Evolutionary conservation across 1,284 basidiomycete genomes (phyloP).

Genomic region (Kalmanozyma brasiliensis): DNA sequence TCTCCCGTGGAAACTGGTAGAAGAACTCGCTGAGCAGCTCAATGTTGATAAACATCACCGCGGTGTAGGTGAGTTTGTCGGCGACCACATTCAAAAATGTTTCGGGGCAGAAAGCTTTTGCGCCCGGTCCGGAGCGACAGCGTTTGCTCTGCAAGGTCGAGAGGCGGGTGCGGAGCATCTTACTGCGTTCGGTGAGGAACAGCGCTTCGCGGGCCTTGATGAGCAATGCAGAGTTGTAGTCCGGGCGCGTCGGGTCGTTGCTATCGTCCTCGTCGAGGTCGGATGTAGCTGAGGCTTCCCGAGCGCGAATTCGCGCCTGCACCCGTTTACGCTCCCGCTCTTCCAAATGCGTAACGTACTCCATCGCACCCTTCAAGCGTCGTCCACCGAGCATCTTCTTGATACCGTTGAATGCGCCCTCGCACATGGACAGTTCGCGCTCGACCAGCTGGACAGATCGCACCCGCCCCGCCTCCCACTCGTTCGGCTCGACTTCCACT

Average conservation of each 20-base stretch:
- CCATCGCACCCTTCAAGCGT: conserved; percentile 79
- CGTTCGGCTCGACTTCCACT: conserved; percentile 79
- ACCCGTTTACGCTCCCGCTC: conserved; percentile 79
- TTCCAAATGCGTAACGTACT: conserved; percentile 85
- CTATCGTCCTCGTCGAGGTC: conserved; percentile 65
- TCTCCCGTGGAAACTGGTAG: conserved; percentile 98
- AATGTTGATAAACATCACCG: conserved; percentile 92
- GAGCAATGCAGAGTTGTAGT: conserved; percentile 79
- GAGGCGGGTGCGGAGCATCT: conserved; percentile 84
- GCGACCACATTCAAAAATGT: conserved; percentile 95
- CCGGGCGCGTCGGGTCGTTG: conserved; percentile 70
- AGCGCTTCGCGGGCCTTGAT: conserved; percentile 85
- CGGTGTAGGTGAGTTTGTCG: conserved; percentile 94
- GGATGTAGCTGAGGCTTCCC: conserved; percentile 18
- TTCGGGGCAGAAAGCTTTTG: conserved; percentile 91
- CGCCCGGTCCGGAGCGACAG: conserved; percentile 85
- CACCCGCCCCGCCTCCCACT: conserved; percentile 88
- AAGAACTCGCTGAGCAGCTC: conserved; percentile 98
- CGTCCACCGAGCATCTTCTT: conserved; percentile 85
- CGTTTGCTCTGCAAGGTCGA: conserved; percentile 85
- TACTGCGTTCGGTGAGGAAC: conserved; percentile 82
- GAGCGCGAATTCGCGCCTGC: conserved; percentile 61
- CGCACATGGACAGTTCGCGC: conserved; percentile 85
- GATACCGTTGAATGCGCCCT: conserved; percentile 85
- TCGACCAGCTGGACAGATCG: conserved; percentile 82